phyloP scores from a whole-genome alignment of 495 filamentous ascomycete genomes.

The Talaromyces adpressus region DNA sequence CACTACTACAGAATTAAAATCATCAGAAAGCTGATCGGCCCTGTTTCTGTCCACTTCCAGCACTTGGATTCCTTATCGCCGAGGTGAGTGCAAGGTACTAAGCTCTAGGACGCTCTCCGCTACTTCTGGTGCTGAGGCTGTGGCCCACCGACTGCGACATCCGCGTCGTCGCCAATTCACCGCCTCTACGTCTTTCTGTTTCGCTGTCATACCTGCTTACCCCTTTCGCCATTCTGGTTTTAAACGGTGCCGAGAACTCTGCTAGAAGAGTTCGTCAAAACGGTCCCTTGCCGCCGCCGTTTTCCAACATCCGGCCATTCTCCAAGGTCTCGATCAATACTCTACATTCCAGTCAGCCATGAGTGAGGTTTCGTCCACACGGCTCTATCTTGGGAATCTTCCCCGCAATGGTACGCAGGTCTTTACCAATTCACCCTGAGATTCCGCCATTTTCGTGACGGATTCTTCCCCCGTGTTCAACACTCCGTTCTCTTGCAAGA shows the following conservation, averaged over 20 bases:
- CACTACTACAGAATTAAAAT: not conserved
- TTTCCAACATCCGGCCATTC: not conserved
- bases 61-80: slow-evolving; percentile 2
- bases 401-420: slow-evolving; percentile 84
- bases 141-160: not conserved
- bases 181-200: not conserved
- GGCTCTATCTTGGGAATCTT: slow-evolving; percentile 96
- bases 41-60: not conserved
- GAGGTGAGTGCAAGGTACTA: slow-evolving; percentile 6
- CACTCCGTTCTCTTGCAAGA: slow-evolving; percentile 8
- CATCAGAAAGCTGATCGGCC: not conserved
- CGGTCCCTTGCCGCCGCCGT: not conserved
- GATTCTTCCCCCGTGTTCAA: slow-evolving; percentile 5
- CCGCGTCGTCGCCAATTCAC: slow-evolving; percentile 1
- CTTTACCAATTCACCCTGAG: slow-evolving; percentile 23
- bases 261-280: not conserved
- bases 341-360: slow-evolving; percentile 26
- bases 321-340: not conserved
- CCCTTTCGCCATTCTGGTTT: not conserved
- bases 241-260: not conserved
- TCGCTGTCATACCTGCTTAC: not conserved
- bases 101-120: slow-evolving; percentile 6
- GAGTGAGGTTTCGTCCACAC: slow-evolving; percentile 77
- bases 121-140: slow-evolving; percentile 3
- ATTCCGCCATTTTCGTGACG: slow-evolving; percentile 6